A percentile compares a stretch with the other conserved stretches of the same genome.
Conservation (phyloP, 2,329 filamentous ascomycete genomes). For the Gnomoniopsis smithogilvyi region DNA sequence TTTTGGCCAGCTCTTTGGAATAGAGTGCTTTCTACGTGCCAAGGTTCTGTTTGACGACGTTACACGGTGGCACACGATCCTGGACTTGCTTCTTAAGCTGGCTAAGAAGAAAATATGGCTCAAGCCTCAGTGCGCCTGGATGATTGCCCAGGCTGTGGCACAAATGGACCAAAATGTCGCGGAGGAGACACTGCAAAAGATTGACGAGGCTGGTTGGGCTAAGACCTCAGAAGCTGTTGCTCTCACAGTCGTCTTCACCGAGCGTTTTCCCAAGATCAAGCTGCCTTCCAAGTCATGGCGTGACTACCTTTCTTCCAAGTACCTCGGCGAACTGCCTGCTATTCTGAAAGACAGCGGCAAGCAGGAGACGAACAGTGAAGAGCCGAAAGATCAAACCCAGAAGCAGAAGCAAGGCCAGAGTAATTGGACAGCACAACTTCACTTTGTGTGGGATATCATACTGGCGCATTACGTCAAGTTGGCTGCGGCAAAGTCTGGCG, state of each 20-base stretch:
- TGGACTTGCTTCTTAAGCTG: slow-evolving; percentile 71
- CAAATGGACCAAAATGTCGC: slow-evolving; percentile 58
- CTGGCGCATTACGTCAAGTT: slow-evolving; percentile 50
- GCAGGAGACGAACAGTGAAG: slow-evolving; percentile 41
- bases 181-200: slow-evolving; percentile 57
- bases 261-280: slow-evolving; percentile 60
- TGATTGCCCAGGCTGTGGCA: slow-evolving; percentile 70
- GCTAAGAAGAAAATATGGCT: slow-evolving; percentile 85
- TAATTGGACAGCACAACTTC: slow-evolving; percentile 75
- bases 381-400: slow-evolving; percentile 29
- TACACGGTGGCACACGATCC: slow-evolving; percentile 62
- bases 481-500: slow-evolving; percentile 26
- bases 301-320: slow-evolving; percentile 69
- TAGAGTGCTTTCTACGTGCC: slow-evolving; percentile 82
- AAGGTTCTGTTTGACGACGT: slow-evolving; percentile 63
- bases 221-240: slow-evolving; percentile 87
- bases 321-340: slow-evolving; percentile 66
- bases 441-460: slow-evolving; percentile 85
- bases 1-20: slow-evolving; percentile 82
- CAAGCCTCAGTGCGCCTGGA: slow-evolving; percentile 80
- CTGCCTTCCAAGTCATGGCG: slow-evolving; percentile 72
- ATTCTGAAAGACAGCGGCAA: slow-evolving; percentile 74
- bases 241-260: slow-evolving; percentile 74
- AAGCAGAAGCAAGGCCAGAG: slow-evolving; percentile 57
- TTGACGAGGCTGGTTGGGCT: slow-evolving; percentile 64